These are phyloP conservation scores for Leccinum broughii DNA, from an alignment of 768 basidiomycete genomes.

Conservation along the genomic window DNA sequence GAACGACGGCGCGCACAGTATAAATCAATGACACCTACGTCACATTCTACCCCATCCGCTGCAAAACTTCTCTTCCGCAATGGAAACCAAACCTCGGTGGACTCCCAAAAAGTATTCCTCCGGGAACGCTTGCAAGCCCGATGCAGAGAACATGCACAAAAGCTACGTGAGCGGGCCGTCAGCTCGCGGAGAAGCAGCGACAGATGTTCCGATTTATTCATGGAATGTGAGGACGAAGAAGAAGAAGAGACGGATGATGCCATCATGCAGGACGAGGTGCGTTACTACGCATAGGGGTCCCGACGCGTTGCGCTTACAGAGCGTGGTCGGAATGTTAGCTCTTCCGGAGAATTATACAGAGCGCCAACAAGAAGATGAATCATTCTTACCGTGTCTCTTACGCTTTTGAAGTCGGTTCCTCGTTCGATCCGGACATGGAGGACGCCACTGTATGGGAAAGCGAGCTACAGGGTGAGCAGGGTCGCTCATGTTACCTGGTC, in stretches of 20 bases:
- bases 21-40: conserved; percentile 39
- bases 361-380: conserved; percentile 46
- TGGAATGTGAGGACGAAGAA: conserved; percentile 51
- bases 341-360: conserved; percentile 63
- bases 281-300: conserved; percentile 3
- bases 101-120: conserved; percentile 55
- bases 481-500: background rate
- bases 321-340: conserved; percentile 43
- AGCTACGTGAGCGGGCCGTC: conserved; percentile 52
- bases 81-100: conserved; percentile 32
- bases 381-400: conserved; percentile 66
- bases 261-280: conserved; percentile 63
- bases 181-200: conserved; percentile 46
- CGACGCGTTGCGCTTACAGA: conserved; percentile 9
- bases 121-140: conserved; percentile 60
- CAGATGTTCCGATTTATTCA: conserved; percentile 43
- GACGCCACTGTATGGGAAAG: conserved; percentile 62
- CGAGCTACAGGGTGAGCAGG: conserved; percentile 45
- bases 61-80: conserved; percentile 19
- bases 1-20: conserved; percentile 58
- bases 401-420: conserved; percentile 68
- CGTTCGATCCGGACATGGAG: conserved; percentile 73
- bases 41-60: conserved; percentile 17
- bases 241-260: conserved; percentile 56
- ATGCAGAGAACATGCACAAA: conserved; percentile 61